Base-by-base conservation (phyloP, 2,329 filamentous ascomycete species). In the Hypoxylon sp. region DNA sequence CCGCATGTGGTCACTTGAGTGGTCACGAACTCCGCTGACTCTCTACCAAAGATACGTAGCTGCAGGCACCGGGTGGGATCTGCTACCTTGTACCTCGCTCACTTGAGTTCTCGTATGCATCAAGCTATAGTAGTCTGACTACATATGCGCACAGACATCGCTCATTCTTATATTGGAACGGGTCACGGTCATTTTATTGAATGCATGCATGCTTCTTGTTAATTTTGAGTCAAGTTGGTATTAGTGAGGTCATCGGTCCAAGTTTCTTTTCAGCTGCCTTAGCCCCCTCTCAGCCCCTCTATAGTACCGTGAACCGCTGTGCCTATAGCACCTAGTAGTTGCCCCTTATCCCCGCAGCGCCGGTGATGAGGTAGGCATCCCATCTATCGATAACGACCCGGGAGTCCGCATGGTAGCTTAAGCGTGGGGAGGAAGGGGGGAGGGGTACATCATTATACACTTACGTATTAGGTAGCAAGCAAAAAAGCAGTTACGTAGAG, bases 301-400 rank as follows among this genome's bases (percentile, higher is more conserved):
- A 21, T 29, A 21, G n/a, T n/a, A n/a, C n/a, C n/a, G n/a, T n/a
- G n/a, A n/a, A n/a, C n/a, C n/a, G n/a, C n/a, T n/a, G n/a, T n/a
- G n/a, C n/a, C n/a, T n/a, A n/a, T n/a, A n/a, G n/a, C n/a, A n/a
- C n/a, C n/a, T n/a, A n/a, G n/a, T n/a, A n/a, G n/a, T n/a, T n/a
- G n/a, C n/a, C n/a, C n/a, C n/a, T n/a, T n/a, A n/a, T n/a, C n/a
- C n/a, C n/a, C n/a, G n/a, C n/a, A n/a, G n/a, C n/a, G n/a, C n/a
- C n/a, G n/a, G n/a, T n/a, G n/a, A n/a, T n/a, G n/a, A n/a, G n/a
- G n/a, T n/a, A 31, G 27, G 24, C 38, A 26, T 18, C 23, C n/a
- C 1, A 17, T 45, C 8, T 63, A 63, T 63, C 60, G 60, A 63
- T 63, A 60, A 48, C 56, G 35, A 37, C 56, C 60, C 60, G 56